phyloP scores from a whole-genome alignment of 2,329 filamentous ascomycete genomes.

The Aureobasidium melanogenum region DNA sequence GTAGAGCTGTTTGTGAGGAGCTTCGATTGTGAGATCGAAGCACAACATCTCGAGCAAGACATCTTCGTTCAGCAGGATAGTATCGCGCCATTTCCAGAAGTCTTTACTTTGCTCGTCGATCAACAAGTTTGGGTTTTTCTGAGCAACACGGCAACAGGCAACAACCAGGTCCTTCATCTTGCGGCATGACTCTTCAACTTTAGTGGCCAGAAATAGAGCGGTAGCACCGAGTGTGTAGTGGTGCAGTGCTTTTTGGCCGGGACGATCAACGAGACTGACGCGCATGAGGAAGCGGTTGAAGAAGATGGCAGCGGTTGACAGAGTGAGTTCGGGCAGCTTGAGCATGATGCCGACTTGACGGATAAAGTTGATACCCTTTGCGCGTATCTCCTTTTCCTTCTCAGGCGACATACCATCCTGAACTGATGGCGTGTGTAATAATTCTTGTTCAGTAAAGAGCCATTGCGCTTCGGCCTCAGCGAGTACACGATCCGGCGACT shows the following conservation, averaged over 20 bases:
- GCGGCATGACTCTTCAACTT: slow-evolving; percentile 92
- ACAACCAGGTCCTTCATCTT: slow-evolving; percentile 94
- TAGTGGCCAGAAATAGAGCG: slow-evolving; percentile 86
- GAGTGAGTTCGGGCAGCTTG: slow-evolving; percentile 81
- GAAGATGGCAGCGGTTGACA: slow-evolving; percentile 87
- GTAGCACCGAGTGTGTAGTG: slow-evolving; percentile 93
- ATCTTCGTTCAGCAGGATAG: slow-evolving; percentile 86
- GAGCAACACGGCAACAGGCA: slow-evolving; percentile 84
- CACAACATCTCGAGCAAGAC: slow-evolving; percentile 83
- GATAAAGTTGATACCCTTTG: slow-evolving; percentile 95
- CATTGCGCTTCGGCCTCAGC: slow-evolving; percentile 62
- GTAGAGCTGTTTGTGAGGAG: slow-evolving; percentile 78
- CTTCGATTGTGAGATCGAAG: slow-evolving; percentile 86
- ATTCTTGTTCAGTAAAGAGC: slow-evolving; percentile 79
- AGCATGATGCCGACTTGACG: slow-evolving; percentile 87
- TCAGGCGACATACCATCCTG: slow-evolving; percentile 68
- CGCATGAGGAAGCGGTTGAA: slow-evolving; percentile 97
- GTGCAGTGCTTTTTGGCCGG: slow-evolving; percentile 62
- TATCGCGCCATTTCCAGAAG: slow-evolving; percentile 96
- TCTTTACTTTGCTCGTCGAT: slow-evolving; percentile 97
- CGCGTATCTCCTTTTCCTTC: slow-evolving; percentile 70
- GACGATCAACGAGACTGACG: slow-evolving; percentile 66
- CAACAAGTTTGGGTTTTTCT: slow-evolving; percentile 82
- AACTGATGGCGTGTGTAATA: slow-evolving; percentile 73
- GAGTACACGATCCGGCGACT: slow-evolving; percentile 37